Percentiles rank a stretch among this genome's conserved stretches.
These are phyloP conservation scores for Aspergillus jensenii DNA, from an alignment of 2,329 filamentous ascomycete species.

Conservation along the genomic window DNA sequence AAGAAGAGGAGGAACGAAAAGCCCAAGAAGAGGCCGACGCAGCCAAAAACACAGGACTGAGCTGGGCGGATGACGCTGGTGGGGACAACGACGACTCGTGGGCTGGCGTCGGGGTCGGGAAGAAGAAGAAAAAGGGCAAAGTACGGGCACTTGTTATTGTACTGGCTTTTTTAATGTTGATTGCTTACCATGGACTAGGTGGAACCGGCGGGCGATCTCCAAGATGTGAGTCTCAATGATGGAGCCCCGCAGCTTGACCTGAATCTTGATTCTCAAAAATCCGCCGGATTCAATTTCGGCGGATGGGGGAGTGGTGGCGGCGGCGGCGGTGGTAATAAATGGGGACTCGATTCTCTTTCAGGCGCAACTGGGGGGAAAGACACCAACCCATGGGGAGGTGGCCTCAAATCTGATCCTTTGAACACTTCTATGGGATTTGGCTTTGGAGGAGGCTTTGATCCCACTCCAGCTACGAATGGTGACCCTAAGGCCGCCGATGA, in stretches of 20 bases:
- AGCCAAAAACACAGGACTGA: constrained; percentile 33
- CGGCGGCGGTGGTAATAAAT: constrained; percentile 56
- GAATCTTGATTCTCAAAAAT: constrained; percentile 50
- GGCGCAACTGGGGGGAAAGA: constrained; percentile 32
- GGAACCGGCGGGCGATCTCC: constrained; percentile 45
- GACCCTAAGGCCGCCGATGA: constrained; percentile 45
- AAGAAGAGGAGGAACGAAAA: constrained; percentile 27
- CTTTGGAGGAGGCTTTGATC: constrained; percentile 41
- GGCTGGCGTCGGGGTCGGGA: constrained; percentile 53
- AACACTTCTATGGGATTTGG: constrained; percentile 41
- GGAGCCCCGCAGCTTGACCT: constrained; percentile 58
- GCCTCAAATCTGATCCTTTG: constrained; percentile 37
- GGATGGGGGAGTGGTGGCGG: constrained; percentile 57
- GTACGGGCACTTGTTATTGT: constrained; percentile 34
- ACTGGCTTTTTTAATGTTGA: background rate
- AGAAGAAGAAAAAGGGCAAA: constrained; percentile 61
- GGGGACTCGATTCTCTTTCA: constrained; percentile 43
- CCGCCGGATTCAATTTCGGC: constrained; percentile 49
- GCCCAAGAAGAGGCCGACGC: constrained; percentile 36
- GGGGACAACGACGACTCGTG: constrained; percentile 53
- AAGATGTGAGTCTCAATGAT: constrained; percentile 68
- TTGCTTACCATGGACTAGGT: constrained; percentile 3
- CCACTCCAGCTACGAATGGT: constrained; percentile 37
- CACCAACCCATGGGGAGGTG: constrained; percentile 43
- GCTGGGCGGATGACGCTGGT: constrained; percentile 47